Base-by-base conservation (phyloP, 2,329 filamentous ascomycete genomes). In the Clonostachys rosea region DNA sequence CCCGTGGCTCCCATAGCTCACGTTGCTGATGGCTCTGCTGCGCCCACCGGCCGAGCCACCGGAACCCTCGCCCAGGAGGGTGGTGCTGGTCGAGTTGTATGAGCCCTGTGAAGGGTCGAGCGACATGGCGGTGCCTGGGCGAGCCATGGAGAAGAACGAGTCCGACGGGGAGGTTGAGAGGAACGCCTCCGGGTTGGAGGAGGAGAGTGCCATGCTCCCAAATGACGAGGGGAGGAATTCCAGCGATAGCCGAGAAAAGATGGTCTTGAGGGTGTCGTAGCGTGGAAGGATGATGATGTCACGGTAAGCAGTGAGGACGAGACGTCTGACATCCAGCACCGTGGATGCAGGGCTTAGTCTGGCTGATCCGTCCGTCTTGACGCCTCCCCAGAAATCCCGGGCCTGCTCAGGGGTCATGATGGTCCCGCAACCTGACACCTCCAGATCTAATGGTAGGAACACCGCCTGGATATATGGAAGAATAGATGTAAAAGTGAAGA, bases 401-500 rank as follows among this genome's bases (percentile, higher is more conserved):
- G 91, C 87, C 65, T 95, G 86, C 6, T 89, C 83, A 1, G 79
- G 66, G 1, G 79, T 84, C 79, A 97, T 86, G 47, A 97, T 79
- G 0, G 82, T 75, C 14, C 94, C 94, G 42, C 80, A 79, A 6
- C 92, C 94, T 46, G 89, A 86, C 62, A 99, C 95, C 62, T 99
- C 94, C 11, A 96, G 79, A 59, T 99, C 94, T 2, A 99, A 71
- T 0, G 91, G 94, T 2, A 99, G 72, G 61, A 99, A 96, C 1
- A 96, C 91, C 2, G 92, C 91, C 69, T 97, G 92, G 57, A 99
- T 84, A 60, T 96, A 97, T 0, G 94, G 94, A 6, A 97, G 69
- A 36, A 97, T 89, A 7, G 82, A 87, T 4, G 90, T 92, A 59
- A 96, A 96, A 0, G 94, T 91, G 42, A 94, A 84, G 49, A 95